phyloP scores from a whole-genome alignment of 1,284 basidiomycete species.

The Trichosporon inkin region DNA sequence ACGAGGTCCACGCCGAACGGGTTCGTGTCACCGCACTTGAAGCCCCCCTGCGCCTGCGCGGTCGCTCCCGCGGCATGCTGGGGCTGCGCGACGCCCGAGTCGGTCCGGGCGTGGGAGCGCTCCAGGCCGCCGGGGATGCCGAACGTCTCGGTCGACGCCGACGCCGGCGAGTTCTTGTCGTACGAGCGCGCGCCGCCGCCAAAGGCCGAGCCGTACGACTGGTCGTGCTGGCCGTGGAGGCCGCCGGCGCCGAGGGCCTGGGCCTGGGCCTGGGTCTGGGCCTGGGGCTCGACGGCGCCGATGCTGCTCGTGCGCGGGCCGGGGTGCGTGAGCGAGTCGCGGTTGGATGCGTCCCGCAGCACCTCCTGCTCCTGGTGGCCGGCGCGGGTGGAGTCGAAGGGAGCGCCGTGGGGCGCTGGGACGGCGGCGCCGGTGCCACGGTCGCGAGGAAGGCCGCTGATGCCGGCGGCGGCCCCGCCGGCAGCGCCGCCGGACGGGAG shows the following conservation, averaged over 20 bases:
- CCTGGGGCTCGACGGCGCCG: conserved; percentile 1
- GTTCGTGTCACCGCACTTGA: conserved; percentile 20
- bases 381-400: background rate
- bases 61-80: background rate
- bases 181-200: background rate
- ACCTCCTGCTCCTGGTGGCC: conserved; percentile 3
- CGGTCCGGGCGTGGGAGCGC: background rate
- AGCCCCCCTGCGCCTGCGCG: background rate
- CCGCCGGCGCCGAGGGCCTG: background rate
- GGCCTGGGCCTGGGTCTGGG: background rate
- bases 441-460: conserved; percentile 3
- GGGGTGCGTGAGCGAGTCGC: background rate
- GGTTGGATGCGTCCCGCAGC: background rate
- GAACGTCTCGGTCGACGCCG: background rate
- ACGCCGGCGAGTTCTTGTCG: background rate
- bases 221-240: background rate
- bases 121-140: conserved; percentile 2
- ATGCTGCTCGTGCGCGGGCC: conserved; percentile 4
- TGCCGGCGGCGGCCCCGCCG: background rate
- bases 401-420: background rate
- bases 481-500: background rate
- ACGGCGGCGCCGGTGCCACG: background rate
- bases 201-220: background rate
- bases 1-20: conserved; percentile 47
- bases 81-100: background rate